phyloP scores from a whole-genome alignment of 345 rosid genomes.

The Passiflora organensis region DNA sequence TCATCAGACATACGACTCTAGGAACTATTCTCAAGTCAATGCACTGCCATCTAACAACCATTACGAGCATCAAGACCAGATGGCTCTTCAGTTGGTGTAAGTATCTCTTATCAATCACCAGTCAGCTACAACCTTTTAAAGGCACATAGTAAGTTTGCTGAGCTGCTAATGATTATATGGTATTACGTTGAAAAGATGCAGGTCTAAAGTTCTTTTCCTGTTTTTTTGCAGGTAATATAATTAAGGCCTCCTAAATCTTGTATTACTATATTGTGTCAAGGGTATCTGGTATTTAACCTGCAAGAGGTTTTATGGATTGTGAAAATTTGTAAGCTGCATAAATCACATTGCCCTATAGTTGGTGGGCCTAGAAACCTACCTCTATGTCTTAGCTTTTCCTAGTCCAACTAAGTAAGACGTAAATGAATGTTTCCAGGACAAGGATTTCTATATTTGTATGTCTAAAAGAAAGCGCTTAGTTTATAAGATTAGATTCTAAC shows the following conservation, averaged over 20 bases:
- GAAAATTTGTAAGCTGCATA: too few species aligned
- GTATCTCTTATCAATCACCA: conserved; percentile 10
- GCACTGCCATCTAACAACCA: too few species aligned
- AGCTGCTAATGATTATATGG: too few species aligned
- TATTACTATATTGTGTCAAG: conserved; percentile 2
- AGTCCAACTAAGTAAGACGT: conserved; percentile 11
- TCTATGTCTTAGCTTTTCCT: conserved; percentile 3
- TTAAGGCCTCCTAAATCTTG: neutral
- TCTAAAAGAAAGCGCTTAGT: neutral
- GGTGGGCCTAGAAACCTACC: conserved; percentile 3
- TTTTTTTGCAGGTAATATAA: conserved; percentile 18
- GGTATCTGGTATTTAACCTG: conserved; percentile 1
- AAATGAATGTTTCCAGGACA: conserved; percentile 16
- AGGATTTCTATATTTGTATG: conserved; percentile 6
- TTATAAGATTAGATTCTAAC: conserved; percentile 2
- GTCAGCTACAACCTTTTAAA: too few species aligned
- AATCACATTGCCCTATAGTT: conserved; percentile 11
- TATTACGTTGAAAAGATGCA: too few species aligned
- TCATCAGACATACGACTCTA: conserved; percentile 51
- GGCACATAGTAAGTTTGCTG: too few species aligned
- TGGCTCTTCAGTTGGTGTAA: conserved; percentile 84
- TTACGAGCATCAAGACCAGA: conserved; percentile 63
- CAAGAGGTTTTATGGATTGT: conserved; percentile 14
- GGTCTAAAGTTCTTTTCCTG: neutral
- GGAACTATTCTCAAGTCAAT: conserved; percentile 77